Conservation (phyloP, 2,329 filamentous ascomycete genomes). For the Corinectria fuckeliana region DNA sequence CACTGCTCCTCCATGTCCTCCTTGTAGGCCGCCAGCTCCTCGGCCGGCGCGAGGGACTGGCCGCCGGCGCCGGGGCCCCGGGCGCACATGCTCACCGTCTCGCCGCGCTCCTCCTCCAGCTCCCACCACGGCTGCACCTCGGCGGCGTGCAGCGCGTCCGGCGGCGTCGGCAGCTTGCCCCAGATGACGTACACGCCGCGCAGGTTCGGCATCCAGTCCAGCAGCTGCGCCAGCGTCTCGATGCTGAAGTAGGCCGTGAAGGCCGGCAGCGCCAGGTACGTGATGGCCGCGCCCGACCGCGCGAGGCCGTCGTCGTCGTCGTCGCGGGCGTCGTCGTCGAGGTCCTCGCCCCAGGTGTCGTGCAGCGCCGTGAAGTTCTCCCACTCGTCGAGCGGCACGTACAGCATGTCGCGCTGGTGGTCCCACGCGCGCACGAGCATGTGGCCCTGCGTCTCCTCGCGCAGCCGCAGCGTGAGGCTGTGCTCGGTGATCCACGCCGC, state of each 20-base stretch:
- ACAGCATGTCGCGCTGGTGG: slow-evolving; percentile 24
- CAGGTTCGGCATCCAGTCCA: slow-evolving; percentile 27
- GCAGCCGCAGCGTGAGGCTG: slow-evolving; percentile 9
- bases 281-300: slow-evolving; percentile 19
- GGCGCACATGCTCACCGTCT: slow-evolving; percentile 14
- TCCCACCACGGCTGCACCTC: slow-evolving; percentile 23
- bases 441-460: slow-evolving; percentile 15
- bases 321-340: background rate
- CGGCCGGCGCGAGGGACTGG: slow-evolving; percentile 1
- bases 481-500: slow-evolving; percentile 22
- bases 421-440: slow-evolving; percentile 26
- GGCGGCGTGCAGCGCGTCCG: background rate
- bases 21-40: slow-evolving; percentile 14
- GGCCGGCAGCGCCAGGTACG: slow-evolving; percentile 35
- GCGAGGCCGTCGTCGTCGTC: background rate
- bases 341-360: background rate
- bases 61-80: background rate
- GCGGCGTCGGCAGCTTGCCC: slow-evolving; percentile 26
- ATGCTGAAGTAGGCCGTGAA: slow-evolving; percentile 37
- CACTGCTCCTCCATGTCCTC: slow-evolving; percentile 25
- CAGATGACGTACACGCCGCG: slow-evolving; percentile 32
- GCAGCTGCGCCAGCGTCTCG: slow-evolving; percentile 14
- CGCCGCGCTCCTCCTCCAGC: background rate
- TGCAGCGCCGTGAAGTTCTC: slow-evolving; percentile 18
- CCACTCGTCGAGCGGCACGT: slow-evolving; percentile 27